These are phyloP conservation scores for Phytophthora sp. DNA, from an alignment of 352 stramenopile species.

Conservation along the genomic window DNA sequence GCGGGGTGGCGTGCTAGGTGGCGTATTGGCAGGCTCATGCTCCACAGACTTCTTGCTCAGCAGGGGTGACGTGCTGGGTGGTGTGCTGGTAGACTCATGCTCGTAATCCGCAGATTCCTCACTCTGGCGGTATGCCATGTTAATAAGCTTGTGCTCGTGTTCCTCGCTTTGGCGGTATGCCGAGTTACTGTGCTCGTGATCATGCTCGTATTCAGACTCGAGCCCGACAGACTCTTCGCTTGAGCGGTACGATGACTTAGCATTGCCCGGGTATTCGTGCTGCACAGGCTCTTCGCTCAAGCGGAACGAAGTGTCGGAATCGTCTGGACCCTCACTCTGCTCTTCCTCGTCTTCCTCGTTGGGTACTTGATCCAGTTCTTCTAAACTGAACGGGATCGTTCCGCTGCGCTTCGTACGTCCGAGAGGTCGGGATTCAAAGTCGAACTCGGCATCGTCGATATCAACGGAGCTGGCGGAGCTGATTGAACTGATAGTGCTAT, in stretches of 20 bases:
- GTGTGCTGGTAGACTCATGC: neutral
- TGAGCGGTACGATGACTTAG: neutral
- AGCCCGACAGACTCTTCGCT: constrained; percentile 4
- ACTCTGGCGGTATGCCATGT: constrained; percentile 2
- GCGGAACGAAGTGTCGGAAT: constrained; percentile 24
- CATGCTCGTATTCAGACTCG: neutral
- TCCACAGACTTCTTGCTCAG: neutral
- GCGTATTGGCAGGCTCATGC: too few relatives aligned
- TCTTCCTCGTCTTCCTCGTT: constrained; percentile 27
- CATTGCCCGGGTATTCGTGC: neutral
- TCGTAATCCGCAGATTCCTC: constrained; percentile 8
- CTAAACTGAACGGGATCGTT: constrained; percentile 49
- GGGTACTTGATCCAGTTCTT: constrained; percentile 35
- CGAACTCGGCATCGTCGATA: constrained; percentile 45
- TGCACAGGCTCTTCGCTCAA: constrained; percentile 36
- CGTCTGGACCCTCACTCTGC: constrained; percentile 20
- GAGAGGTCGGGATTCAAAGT: constrained; percentile 39
- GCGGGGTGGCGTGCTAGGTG: neutral
- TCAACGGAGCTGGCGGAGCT: constrained; percentile 30
- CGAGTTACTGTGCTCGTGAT: neutral
- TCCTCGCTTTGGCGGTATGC: constrained; percentile 3
- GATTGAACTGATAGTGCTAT: constrained; percentile 22
- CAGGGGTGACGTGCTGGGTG: neutral
- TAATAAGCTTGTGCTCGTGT: constrained; percentile 1
- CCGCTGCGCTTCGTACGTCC: constrained; percentile 57